These are phyloP conservation scores for Coniosporium apollinis DNA, from an alignment of 495 filamentous ascomycete genomes.

Conservation along the genomic window DNA sequence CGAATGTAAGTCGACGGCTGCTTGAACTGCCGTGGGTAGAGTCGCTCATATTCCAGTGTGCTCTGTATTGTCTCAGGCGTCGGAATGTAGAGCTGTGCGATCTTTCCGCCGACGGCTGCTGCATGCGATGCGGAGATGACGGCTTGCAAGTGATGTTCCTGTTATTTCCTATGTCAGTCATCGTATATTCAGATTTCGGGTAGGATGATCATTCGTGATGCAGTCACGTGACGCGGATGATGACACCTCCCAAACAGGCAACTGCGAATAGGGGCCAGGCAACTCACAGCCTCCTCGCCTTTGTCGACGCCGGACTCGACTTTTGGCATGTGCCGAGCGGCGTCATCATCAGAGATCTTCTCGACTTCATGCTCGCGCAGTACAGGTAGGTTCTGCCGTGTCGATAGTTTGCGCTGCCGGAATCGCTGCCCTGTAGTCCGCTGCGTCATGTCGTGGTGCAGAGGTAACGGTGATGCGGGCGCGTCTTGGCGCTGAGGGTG, in stretches of 20 bases:
- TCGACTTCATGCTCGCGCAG: conserved; percentile 85
- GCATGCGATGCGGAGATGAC: conserved; percentile 63
- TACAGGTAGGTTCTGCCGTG: conserved; percentile 70
- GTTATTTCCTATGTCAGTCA: too few relatives aligned
- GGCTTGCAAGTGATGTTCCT: conserved; percentile 98
- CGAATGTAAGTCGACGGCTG: conserved; percentile 89
- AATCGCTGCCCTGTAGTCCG: conserved; percentile 17
- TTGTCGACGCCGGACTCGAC: conserved; percentile 96
- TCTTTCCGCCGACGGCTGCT: conserved; percentile 50
- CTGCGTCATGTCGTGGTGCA: too few relatives aligned
- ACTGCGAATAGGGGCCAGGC: conserved; percentile 15
- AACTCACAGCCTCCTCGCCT: conserved; percentile 86
- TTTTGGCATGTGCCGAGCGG: conserved; percentile 50
- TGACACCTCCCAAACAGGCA: too few relatives aligned
- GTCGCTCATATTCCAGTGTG: conserved; percentile 64
- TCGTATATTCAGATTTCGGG: too few relatives aligned
- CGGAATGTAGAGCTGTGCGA: conserved; percentile 59
- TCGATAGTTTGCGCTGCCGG: conserved; percentile 79
- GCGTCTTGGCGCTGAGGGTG: too few relatives aligned
- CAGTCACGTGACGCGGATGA: too few relatives aligned
- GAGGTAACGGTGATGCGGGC: too few relatives aligned
- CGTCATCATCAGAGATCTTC: conserved; percentile 36
- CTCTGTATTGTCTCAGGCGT: conserved; percentile 68
- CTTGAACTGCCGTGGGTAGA: conserved; percentile 63
- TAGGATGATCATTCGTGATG: too few relatives aligned